Evolutionary conservation across 345 rosid genomes (phyloP).

Genomic region (Camelina neglecta): DNA sequence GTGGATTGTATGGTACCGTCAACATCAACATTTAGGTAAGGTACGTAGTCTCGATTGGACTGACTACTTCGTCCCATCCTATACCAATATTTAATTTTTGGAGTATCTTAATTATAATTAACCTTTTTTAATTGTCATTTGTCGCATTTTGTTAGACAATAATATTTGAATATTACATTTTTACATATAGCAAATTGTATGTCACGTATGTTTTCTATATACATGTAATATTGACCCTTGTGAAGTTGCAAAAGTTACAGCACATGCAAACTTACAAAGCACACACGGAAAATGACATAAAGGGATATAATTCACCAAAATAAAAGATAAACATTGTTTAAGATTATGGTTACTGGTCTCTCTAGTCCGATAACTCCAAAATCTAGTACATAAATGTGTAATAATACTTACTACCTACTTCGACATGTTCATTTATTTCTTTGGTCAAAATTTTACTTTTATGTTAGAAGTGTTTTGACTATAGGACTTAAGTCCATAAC

Average conservation of each 20-base stretch:
- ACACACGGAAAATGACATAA: no score
- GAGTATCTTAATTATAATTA: not conserved
- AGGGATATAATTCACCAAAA: no score
- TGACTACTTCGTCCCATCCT: conserved; percentile 34
- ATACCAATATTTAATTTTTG: not conserved
- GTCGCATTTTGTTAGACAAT: conserved; percentile 1
- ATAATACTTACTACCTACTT: no score
- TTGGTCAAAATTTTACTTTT: no score
- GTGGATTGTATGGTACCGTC: conserved; percentile 38
- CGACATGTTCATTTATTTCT: no score
- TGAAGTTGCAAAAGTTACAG: conserved; percentile 20
- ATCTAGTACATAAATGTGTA: no score
- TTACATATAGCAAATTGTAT: not conserved
- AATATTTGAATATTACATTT: no score
- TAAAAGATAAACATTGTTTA: no score
- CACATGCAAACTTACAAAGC: conserved; percentile 24
- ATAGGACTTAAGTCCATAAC: not conserved
- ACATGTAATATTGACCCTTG: conserved; percentile 23
- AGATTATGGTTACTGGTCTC: no score
- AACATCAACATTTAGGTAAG: conserved; percentile 18
- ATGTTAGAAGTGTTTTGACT: no score
- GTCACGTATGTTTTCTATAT: not conserved
- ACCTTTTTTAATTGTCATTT: not conserved
- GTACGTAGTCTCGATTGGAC: conserved; percentile 37
- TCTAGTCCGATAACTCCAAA: no score